These are phyloP conservation scores for Cruciata laevipes DNA, from an alignment of 257 asterid genomes.

Conservation along the genomic window DNA sequence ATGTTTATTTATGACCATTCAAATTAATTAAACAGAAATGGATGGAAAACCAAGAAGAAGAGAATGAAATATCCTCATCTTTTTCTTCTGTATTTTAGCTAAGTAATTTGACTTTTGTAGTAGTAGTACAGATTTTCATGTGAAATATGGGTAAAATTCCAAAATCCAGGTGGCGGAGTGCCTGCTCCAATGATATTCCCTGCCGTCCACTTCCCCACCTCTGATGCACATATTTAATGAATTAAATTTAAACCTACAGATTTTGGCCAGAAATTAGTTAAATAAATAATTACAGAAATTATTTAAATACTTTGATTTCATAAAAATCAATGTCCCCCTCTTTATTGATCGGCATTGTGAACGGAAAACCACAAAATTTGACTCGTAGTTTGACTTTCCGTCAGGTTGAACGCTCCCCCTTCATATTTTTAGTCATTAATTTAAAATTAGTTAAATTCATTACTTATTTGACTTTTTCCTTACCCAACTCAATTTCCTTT, in stretches of 20 bases:
- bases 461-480: no score
- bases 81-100: background rate
- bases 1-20: no score
- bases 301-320: no score
- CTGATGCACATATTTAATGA: no score
- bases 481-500: no score
- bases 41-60: background rate
- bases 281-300: background rate
- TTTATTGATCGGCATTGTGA: no score
- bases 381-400: background rate
- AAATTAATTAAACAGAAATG: no score
- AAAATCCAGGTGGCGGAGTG: background rate
- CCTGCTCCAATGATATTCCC: constrained; percentile 1
- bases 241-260: background rate
- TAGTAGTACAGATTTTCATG: background rate
- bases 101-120: background rate
- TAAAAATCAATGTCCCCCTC: no score
- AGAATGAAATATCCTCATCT: no score
- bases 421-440: no score
- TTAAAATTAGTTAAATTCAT: no score
- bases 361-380: constrained; percentile 1
- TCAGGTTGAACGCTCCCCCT: background rate
- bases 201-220: constrained; percentile 3
- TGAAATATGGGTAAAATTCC: background rate
- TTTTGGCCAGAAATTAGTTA: background rate